phyloP scores from a whole-genome alignment of 2,329 filamentous ascomycete genomes.

The Rhynchosporium graminicola region DNA sequence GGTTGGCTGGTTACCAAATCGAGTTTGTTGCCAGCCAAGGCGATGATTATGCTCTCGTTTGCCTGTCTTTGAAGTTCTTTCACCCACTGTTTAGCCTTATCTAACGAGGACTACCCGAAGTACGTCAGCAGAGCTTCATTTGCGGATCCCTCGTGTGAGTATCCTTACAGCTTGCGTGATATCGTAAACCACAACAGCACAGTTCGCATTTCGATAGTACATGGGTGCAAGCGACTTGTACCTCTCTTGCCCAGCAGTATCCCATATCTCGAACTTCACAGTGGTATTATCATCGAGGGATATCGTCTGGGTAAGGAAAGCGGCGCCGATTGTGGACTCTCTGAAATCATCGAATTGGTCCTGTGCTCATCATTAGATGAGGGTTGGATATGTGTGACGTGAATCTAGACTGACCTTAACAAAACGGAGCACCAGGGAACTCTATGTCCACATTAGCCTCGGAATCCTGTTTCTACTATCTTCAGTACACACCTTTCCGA shows the following conservation, averaged over 20 bases:
- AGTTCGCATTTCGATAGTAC: slow-evolving; percentile 99
- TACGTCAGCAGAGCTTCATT: slow-evolving; percentile 21
- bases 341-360: slow-evolving; percentile 89
- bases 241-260: slow-evolving; percentile 95
- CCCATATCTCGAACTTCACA: slow-evolving; percentile 99
- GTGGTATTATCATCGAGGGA: slow-evolving; percentile 97
- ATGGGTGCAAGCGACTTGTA: slow-evolving; percentile 99
- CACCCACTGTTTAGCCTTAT: slow-evolving; percentile 99
- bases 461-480: slow-evolving; percentile 14
- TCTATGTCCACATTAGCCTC: slow-evolving; percentile 54
- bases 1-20: slow-evolving; percentile 93
- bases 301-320: slow-evolving; percentile 98
- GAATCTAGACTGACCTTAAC: slow-evolving; percentile 73
- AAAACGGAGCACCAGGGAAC: slow-evolving; percentile 95
- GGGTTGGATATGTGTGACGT: background rate
- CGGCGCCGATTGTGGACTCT: slow-evolving; percentile 60
- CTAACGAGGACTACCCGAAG: slow-evolving; percentile 75
- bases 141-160: too few relatives aligned
- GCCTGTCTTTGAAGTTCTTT: slow-evolving; percentile 98
- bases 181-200: slow-evolving; percentile 98
- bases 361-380: slow-evolving; percentile 47
- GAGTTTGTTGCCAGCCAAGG: slow-evolving; percentile 95
- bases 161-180: slow-evolving; percentile 89
- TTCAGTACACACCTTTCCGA: slow-evolving; percentile 77
- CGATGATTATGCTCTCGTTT: slow-evolving; percentile 99